These are phyloP conservation scores for Gynochthodes officinalis DNA, from an alignment of 257 asterid genomes.

Conservation along the genomic window DNA sequence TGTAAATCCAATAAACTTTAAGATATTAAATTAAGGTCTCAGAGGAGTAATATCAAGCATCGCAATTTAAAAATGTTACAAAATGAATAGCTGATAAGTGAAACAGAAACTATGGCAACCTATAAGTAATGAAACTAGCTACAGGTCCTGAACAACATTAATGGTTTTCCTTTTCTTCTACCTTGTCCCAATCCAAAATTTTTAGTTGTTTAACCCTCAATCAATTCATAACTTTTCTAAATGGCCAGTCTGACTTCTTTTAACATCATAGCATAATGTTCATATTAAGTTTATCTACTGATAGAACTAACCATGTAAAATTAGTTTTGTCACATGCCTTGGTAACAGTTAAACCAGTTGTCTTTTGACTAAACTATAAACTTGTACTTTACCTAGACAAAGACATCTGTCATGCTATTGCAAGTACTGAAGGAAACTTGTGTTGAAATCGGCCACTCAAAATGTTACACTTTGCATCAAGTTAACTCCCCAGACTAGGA, in stretches of 20 bases:
- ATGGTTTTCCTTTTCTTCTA: not conserved
- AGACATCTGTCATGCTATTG: too few species aligned
- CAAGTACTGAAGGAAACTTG: too few species aligned
- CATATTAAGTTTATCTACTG: not conserved
- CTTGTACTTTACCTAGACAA: too few species aligned
- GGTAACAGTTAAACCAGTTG: not conserved
- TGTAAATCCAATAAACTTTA: conserved; percentile 20
- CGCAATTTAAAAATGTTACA: not conserved
- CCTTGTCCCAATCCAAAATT: not conserved
- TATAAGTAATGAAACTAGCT: not conserved
- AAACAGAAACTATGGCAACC: not conserved
- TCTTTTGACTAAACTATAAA: too few species aligned
- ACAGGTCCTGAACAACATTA: not conserved
- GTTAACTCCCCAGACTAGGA: not conserved
- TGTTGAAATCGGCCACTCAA: too few species aligned
- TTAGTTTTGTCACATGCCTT: not conserved
- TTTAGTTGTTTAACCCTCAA: not conserved
- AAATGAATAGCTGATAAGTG: not conserved
- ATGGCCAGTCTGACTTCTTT: not conserved
- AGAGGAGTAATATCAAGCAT: not conserved
- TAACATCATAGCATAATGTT: not conserved
- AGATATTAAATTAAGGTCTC: conserved; percentile 11
- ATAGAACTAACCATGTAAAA: not conserved
- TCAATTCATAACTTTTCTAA: not conserved
- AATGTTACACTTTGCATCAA: not conserved